Evolutionary conservation across 441 rosid species (phyloP).

Genomic region (Pelargonium myrrhifolium): DNA sequence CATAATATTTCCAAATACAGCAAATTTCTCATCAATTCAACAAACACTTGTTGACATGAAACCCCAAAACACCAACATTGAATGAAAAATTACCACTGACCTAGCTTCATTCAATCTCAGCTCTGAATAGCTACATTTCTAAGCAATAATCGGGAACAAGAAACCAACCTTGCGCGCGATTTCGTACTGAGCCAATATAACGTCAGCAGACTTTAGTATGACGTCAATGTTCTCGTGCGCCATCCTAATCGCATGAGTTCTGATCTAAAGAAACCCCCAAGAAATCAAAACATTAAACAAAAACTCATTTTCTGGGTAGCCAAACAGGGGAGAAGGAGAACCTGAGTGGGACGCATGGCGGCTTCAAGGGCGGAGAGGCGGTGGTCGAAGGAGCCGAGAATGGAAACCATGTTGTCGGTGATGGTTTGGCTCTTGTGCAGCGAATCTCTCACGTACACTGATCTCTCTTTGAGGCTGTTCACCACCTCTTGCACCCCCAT

Average conservation of each 20-base stretch:
- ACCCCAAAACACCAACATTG: too few species aligned
- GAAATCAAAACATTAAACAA: too few species aligned
- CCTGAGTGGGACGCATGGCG: constrained; percentile 99
- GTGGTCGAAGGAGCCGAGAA: constrained; percentile 90
- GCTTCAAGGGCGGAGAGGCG: constrained; percentile 97
- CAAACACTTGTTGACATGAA: too few species aligned
- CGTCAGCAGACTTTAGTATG: constrained; percentile 67
- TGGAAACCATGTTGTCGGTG: constrained; percentile 84
- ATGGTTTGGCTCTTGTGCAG: constrained; percentile 76
- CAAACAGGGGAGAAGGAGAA: constrained; percentile 6
- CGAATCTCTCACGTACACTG: constrained; percentile 53
- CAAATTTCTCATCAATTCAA: too few species aligned
- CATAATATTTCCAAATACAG: too few species aligned
- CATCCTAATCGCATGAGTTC: constrained; percentile 70
- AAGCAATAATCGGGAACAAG: background rate
- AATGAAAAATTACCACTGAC: too few species aligned
- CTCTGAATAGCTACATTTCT: too few species aligned
- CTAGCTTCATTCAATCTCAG: too few species aligned
- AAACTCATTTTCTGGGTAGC: too few species aligned
- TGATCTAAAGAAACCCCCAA: background rate
- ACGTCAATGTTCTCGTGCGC: constrained; percentile 90
- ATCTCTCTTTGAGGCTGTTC: constrained; percentile 60
- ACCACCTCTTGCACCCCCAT: constrained; percentile 35
- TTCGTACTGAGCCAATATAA: constrained; percentile 68
- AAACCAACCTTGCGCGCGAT: constrained; percentile 63